Evolutionary conservation across 768 basidiomycete genomes (phyloP), one percentile per base, ranked within the genome.

Genomic region (Termitomyces sp.): DNA sequence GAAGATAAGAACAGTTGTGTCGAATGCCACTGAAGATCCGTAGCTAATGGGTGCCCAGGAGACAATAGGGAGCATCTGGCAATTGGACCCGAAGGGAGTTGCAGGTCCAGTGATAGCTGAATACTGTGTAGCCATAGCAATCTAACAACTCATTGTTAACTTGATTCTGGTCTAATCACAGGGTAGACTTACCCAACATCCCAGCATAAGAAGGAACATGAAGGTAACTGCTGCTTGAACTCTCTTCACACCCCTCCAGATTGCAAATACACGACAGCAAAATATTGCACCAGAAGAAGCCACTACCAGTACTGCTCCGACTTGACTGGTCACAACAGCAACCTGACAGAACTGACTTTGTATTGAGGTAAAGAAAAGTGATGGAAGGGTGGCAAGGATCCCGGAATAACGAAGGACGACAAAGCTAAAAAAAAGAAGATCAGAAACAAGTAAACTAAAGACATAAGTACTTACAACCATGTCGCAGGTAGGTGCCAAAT

Each of bases 41-140:
- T 66, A 73, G 54, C 67, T 68, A 48, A 73, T 62, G 0, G 71
- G 70, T 9, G 71, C 67, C 71, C 72, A 73, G 17, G 63, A 56
- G 10, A 69, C 62, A 28, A 73, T 67, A 8, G 62, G 66, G 14
- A 57, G 56, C 59, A 72, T 68, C 47, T 67, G 64, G 46, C 73
- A 74, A 55, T 72, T 72, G 19, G 69, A 69, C 17, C 69, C 70
- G 35, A 71, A 69, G 12, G 69, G 66, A 3, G 66, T 63, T 35
- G 61, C 54, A 19, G 65, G 63, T 5, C 67, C 67, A 0, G 58
- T 59, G 12, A 66, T 59, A 4, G 67, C 66, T 23, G 55, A 64
- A 31, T 68, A 67, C 38, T 69, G 69, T 35, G 68, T 64, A 5
- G 66, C 70, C 12, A 71, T 69, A 9, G 70, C 68, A 40, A 71